These are phyloP conservation scores for Pochonia chlamydosporia DNA, from an alignment of 2,329 filamentous ascomycete genomes.

Conservation along the genomic window DNA sequence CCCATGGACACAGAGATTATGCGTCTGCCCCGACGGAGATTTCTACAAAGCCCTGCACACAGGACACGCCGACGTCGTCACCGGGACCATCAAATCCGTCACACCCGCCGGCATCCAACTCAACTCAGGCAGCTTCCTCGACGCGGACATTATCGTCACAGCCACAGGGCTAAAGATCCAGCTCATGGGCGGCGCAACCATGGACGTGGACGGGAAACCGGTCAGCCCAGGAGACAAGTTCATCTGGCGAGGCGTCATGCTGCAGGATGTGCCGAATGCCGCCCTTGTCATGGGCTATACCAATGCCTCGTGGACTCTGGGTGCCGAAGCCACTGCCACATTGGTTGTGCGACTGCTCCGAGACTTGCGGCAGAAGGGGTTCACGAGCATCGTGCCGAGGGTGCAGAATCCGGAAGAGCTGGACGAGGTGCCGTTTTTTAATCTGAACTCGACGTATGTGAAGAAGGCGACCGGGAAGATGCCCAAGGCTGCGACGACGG, in stretches of 20 bases:
- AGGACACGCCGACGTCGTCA: conserved; percentile 35
- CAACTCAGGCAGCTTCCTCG: conserved; percentile 34
- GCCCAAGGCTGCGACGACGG: background rate
- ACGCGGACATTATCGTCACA: conserved; percentile 58
- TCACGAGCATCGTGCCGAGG: background rate
- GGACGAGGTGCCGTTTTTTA: background rate
- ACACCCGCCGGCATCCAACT: conserved; percentile 39
- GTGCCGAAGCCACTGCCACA: conserved; percentile 35
- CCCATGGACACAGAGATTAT: conserved; percentile 65
- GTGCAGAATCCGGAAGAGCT: background rate
- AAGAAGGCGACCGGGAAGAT: background rate
- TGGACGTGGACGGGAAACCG: conserved; percentile 39
- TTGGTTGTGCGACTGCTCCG: background rate
- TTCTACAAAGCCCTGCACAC: conserved; percentile 36
- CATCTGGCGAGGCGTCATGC: conserved; percentile 55
- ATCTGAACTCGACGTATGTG: background rate
- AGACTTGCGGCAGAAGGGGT: background rate
- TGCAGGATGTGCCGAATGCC: conserved; percentile 56
- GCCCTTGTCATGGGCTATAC: conserved; percentile 54
- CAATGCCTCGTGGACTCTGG: conserved; percentile 56
- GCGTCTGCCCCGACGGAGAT: conserved; percentile 45
- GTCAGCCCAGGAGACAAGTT: conserved; percentile 39
- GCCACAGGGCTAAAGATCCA: conserved; percentile 56
- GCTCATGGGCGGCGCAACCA: background rate
- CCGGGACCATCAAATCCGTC: conserved; percentile 38